Evolutionary conservation across 768 basidiomycete species (phyloP), one percentile per base, ranked within the genome.

Genomic region (Gelatoporia subvermispora): DNA sequence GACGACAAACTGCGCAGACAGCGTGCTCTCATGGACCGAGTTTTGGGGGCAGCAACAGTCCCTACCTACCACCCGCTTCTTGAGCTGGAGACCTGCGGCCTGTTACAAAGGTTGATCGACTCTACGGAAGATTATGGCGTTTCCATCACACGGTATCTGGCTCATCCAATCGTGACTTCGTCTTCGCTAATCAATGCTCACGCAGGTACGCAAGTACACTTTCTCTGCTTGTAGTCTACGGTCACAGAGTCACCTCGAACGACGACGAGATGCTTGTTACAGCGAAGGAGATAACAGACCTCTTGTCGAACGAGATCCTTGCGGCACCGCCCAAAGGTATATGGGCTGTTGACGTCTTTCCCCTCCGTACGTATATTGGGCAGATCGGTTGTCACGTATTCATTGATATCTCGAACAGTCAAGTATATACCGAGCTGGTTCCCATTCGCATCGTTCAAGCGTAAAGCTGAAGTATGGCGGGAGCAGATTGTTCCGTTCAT

Each of bases 381-480:
- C n/a, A n/a, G n/a, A n/a, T n/a, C n/a, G n/a, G n/a, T n/a, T n/a
- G n/a, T n/a, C n/a, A n/a, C n/a, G n/a, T n/a, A 25, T 20, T 20
- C n/a, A 35, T 22, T 17, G 44, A 35, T 21, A 11, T 16, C n/a
- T n/a, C n/a, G 4, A 7, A 22, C 47, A 60, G 60, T 61, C 18
- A 56, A 58, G 23, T 43, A 61, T 25, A 21, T 65, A 4, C 65
- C 65, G 0, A n/a, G 38, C 17, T 67, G 65, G 65, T 51, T 67
- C 41, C 65, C 65, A 0, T 63, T 61, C 16, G 55, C 59, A 0
- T 38, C 39, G 0, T 65, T 64, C 53, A 53, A 58, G 37, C 46
- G 54, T 16, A 31, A 52, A 21, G 59, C 58, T 4, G 39, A 18
- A 5, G 43, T 34, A 7, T 62, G 57, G 57, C 47, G 38, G 9